Evolutionary conservation across 75 land plant species (phyloP).

Genomic region (Selaginella moellendorffii): DNA sequence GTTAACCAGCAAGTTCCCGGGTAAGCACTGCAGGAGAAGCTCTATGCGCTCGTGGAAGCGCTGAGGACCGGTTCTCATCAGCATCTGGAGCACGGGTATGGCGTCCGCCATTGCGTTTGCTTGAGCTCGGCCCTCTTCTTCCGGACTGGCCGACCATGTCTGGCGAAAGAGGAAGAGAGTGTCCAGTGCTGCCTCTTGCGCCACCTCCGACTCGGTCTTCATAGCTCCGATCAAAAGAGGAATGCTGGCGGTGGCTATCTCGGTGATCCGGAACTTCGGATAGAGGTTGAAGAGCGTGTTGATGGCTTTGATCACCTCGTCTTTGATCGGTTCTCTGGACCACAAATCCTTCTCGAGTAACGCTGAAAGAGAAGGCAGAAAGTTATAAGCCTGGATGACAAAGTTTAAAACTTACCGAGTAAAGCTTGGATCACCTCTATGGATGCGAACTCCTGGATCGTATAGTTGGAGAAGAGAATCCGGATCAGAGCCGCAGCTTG

Average conservation of each 20-base stretch:
- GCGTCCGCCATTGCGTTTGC: constrained; percentile 23
- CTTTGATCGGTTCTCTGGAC: constrained; percentile 5
- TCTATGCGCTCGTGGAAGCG: constrained; percentile 21
- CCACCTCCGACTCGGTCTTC: constrained; percentile 15
- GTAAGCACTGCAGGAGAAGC: constrained; percentile 15
- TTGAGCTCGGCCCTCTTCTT: constrained; percentile 19
- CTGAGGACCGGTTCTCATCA: constrained; percentile 14
- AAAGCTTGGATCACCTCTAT: constrained; percentile 2
- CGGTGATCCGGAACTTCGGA: constrained; percentile 15
- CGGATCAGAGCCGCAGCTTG: constrained; percentile 11
- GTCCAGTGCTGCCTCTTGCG: constrained; percentile 24
- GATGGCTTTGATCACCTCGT: constrained; percentile 19
- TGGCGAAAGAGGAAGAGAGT: constrained; percentile 11
- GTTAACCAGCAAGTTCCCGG: constrained; percentile 20
- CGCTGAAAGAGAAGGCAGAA: constrained; percentile 10
- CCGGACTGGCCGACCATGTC: constrained; percentile 16
- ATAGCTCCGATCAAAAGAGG: constrained; percentile 20
- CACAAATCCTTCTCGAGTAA: constrained; percentile 14
- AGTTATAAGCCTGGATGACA: neutral
- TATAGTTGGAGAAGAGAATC: constrained; percentile 5
- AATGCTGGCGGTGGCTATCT: constrained; percentile 17
- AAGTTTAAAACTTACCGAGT: constrained; percentile 1
- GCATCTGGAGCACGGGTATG: constrained; percentile 18
- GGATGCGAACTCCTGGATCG: constrained; percentile 11
- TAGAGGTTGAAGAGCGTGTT: constrained; percentile 15